phyloP scores from a whole-genome alignment of 73 alveolate species.

The Symbiodinium natans region DNA sequence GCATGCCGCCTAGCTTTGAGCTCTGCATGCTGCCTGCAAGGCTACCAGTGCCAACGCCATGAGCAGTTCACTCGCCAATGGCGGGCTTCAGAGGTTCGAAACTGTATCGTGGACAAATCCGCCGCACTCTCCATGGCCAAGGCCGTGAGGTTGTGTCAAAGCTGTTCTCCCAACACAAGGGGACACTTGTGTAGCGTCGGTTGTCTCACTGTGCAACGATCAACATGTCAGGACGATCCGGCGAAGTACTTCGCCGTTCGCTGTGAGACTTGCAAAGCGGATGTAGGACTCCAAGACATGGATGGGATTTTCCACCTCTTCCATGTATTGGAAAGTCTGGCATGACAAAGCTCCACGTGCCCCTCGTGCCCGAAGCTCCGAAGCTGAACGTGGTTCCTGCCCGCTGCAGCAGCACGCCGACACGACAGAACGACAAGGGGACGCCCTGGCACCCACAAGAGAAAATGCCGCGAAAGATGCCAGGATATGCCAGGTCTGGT shows the following conservation, averaged over 20 bases:
- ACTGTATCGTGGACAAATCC: slow-evolving; percentile 40
- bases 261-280: slow-evolving; percentile 79
- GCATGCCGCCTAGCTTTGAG: background rate
- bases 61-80: slow-evolving; percentile 61
- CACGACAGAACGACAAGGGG: no score
- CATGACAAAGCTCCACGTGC: background rate
- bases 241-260: slow-evolving; percentile 61
- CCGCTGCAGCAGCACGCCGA: no score
- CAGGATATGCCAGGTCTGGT: no score
- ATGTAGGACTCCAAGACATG: slow-evolving; percentile 79
- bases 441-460: no score
- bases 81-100: slow-evolving; percentile 77
- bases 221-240: slow-evolving; percentile 62
- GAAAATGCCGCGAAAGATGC: no score
- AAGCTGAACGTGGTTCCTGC: no score
- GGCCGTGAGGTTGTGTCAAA: background rate
- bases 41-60: slow-evolving; percentile 88
- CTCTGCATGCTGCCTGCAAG: background rate
- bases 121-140: slow-evolving; percentile 62
- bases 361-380: background rate
- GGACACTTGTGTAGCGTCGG: no score
- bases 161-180: background rate
- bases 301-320: slow-evolving; percentile 60
- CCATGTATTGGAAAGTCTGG: slow-evolving; percentile 57
- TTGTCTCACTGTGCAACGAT: background rate